A percentile compares a stretch with the other conserved stretches of the same genome.
Conservation (phyloP, 345 rosid genomes). For the Eucalyptus decipiens region DNA sequence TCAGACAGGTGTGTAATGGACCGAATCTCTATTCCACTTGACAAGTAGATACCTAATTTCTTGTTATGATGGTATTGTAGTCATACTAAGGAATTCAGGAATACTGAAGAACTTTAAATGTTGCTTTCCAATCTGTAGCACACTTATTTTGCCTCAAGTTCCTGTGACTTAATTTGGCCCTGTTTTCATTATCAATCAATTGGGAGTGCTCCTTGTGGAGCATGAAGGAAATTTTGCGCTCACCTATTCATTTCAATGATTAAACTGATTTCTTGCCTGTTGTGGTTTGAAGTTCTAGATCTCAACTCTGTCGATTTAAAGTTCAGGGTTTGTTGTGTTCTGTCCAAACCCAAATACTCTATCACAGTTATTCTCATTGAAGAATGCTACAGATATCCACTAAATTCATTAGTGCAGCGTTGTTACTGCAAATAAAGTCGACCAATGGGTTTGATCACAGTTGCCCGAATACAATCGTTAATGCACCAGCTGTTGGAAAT, state of each 20-base stretch:
- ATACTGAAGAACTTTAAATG: background rate
- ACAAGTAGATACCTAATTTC: background rate
- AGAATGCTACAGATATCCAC: background rate
- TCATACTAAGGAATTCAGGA: background rate
- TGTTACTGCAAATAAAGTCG: background rate
- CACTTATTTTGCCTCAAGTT: background rate
- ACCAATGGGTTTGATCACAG: slow-evolving; percentile 3
- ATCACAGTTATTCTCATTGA: background rate
- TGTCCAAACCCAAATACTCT: background rate
- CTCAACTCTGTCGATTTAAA: background rate
- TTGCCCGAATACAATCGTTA: slow-evolving; percentile 65
- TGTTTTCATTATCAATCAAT: background rate
- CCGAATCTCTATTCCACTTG: background rate
- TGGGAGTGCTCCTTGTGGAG: background rate
- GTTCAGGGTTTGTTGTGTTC: background rate
- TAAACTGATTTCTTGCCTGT: background rate
- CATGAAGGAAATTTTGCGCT: background rate
- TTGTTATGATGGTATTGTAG: background rate
- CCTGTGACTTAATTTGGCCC: background rate
- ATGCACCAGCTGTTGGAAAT: slow-evolving; percentile 39
- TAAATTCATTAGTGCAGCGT: background rate
- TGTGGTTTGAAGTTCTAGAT: background rate
- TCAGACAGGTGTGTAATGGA: background rate
- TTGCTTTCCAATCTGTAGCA: background rate
- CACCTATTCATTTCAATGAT: background rate